phyloP scores from a whole-genome alignment of 306 rosid species.

The Cucumis melo region DNA sequence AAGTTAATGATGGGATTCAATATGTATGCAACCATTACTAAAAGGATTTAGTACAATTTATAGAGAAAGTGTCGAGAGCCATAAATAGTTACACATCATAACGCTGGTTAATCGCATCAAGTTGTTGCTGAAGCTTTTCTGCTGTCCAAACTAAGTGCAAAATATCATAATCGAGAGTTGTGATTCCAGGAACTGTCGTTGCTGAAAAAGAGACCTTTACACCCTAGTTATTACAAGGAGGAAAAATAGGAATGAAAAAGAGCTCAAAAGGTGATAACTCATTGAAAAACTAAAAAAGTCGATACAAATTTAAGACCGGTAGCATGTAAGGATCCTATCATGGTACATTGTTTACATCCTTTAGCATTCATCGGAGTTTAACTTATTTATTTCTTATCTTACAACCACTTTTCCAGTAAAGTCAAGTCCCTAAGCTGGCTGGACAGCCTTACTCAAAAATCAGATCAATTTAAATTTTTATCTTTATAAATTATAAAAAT shows the following conservation, averaged over 20 bases:
- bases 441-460: neutral
- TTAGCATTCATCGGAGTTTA: neutral
- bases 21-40: neutral
- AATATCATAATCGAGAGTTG: constrained; percentile 52
- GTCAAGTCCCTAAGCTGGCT: neutral
- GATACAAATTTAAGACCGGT: neutral
- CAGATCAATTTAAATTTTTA: neutral
- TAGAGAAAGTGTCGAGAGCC: constrained; percentile 4
- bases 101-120: constrained; percentile 55
- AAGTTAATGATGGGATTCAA: neutral
- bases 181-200: constrained; percentile 34
- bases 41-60: neutral
- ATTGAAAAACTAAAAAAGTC: neutral
- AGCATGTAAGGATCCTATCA: neutral
- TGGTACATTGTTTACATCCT: neutral
- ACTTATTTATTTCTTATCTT: neutral
- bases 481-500: neutral
- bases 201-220: constrained; percentile 57
- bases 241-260: neutral
- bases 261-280: neutral
- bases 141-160: constrained; percentile 50
- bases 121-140: constrained; percentile 81
- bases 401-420: neutral
- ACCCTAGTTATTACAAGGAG: constrained; percentile 32
- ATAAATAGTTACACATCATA: constrained; percentile 36